Evolutionary conservation across 768 basidiomycete species (phyloP), one percentile per base, ranked within the genome.

Genomic region (Leccinum boreale): DNA sequence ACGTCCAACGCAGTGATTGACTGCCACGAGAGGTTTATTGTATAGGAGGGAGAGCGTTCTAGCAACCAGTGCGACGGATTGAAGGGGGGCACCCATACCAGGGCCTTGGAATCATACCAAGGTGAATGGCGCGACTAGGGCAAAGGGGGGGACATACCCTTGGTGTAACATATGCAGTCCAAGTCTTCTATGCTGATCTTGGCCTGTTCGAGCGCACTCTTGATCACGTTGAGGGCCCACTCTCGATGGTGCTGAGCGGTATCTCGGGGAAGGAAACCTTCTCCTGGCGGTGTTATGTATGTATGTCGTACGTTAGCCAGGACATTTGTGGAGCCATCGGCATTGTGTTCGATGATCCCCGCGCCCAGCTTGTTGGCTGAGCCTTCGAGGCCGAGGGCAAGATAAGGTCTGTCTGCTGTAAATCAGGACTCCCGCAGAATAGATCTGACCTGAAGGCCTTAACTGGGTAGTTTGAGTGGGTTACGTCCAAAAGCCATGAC

Each of bases 1-100:
- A 98, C 97, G 97, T 50, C 97, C 97, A 31, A 99, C 87, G 66
- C 97, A 99, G 73, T 99, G 97, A 71, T 99, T 99, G n/a, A 98
- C 97, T 1, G 94, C 95, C 4, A 99, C 85, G 5, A 99, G 79
- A 3, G 97, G 96, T 67, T 97, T 98, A 65, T 84, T 74, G 72
- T 89, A 94, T 57, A 99, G 71, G 4, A 97, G 81, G 2, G 93
- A 88, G 33, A 99, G 78, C 1, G 92, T 96, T 50, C 97, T 81
- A 1, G 97, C 97, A 31, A 98, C 90, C 26, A 99, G 76, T 1
- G 92, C 95, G 14, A 98, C 94, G 3, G 95, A 94, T 67, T 96
- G 94, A 35, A 99, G 73, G 2, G 97, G 97, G 35, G 92, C 94
- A 49, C 97, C 97, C 97, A 99, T 99, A 1, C 97, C 97, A n/a